phyloP scores from a whole-genome alignment of 306 rosid genomes.

The Quercus bicolor region DNA sequence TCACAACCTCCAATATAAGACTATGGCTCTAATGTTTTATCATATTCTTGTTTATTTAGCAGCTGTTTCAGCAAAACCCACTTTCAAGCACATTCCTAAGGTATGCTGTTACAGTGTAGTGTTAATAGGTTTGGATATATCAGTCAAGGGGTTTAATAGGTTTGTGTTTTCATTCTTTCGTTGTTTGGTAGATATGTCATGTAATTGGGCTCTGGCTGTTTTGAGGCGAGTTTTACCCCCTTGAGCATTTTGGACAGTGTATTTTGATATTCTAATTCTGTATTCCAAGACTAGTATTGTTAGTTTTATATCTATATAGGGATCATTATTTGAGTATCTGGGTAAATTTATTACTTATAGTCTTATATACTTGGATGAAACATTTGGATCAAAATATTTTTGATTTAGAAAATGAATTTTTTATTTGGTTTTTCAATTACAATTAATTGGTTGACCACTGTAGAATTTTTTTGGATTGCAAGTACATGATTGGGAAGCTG shows the following conservation, averaged over 20 bases:
- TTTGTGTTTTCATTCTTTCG: neutral
- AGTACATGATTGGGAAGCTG: no score
- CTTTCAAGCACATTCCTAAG: constrained; percentile 95
- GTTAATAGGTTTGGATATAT: constrained; percentile 10
- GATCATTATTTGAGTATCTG: neutral
- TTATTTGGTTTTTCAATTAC: no score
- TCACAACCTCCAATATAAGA: neutral
- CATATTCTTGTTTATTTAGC: constrained; percentile 25
- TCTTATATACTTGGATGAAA: no score
- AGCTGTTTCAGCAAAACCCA: constrained; percentile 53
- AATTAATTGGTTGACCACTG: no score
- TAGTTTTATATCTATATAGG: neutral
- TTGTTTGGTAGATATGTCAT: neutral
- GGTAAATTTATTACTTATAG: no score
- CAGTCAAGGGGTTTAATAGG: neutral
- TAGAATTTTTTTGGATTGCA: no score
- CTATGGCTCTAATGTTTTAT: neutral
- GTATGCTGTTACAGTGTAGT: constrained; percentile 40
- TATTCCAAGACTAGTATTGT: neutral
- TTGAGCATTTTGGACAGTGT: neutral
- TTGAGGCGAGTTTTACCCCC: neutral
- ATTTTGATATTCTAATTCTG: neutral
- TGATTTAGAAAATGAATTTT: no score
- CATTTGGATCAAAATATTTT: no score
- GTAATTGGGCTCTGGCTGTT: neutral